Percentiles rank a stretch among this genome's conserved stretches.
These are phyloP conservation scores for Picochlorum sp. DNA, from an alignment of 139 green algal genomes.

Conservation along the genomic window DNA sequence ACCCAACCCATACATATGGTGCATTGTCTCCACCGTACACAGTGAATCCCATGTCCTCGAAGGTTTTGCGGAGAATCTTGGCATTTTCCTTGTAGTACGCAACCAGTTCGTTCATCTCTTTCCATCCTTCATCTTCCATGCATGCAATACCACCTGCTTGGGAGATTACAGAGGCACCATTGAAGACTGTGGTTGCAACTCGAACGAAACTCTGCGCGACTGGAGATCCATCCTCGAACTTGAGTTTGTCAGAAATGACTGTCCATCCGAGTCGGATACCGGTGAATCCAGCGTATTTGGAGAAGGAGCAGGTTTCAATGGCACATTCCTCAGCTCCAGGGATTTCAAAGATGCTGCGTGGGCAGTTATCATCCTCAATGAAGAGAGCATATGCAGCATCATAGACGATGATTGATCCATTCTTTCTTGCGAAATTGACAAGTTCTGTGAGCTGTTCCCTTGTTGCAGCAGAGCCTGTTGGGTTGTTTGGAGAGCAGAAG, in stretches of 20 bases:
- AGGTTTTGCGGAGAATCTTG: conserved; percentile 75
- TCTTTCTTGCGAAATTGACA: conserved; percentile 74
- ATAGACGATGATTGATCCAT: conserved; percentile 91
- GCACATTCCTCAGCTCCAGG: conserved; percentile 74
- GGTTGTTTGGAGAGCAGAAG: conserved; percentile 99
- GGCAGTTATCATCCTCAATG: conserved; percentile 87
- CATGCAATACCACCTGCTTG: conserved; percentile 90
- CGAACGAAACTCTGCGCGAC: conserved; percentile 90
- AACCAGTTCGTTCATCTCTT: conserved; percentile 79
- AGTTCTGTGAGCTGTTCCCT: conserved; percentile 83
- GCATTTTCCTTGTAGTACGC: conserved; percentile 99
- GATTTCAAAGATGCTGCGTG: conserved; percentile 97
- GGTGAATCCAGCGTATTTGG: conserved; percentile 97
- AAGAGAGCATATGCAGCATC: conserved; percentile 97
- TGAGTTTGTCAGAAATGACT: conserved; percentile 81
- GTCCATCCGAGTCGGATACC: conserved; percentile 96
- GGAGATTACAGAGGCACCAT: conserved; percentile 89
- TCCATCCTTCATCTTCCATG: conserved; percentile 70
- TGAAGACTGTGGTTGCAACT: conserved; percentile 97
- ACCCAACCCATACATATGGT: conserved; percentile 98
- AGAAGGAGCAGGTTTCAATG: conserved; percentile 93
- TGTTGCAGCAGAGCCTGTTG: conserved; percentile 85
- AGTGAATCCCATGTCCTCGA: conserved; percentile 88
- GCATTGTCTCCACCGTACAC: conserved; percentile 89
- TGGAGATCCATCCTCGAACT: conserved; percentile 61